Conservation (phyloP, 2,329 filamentous ascomycete species). For the Aspergillus sp. region DNA sequence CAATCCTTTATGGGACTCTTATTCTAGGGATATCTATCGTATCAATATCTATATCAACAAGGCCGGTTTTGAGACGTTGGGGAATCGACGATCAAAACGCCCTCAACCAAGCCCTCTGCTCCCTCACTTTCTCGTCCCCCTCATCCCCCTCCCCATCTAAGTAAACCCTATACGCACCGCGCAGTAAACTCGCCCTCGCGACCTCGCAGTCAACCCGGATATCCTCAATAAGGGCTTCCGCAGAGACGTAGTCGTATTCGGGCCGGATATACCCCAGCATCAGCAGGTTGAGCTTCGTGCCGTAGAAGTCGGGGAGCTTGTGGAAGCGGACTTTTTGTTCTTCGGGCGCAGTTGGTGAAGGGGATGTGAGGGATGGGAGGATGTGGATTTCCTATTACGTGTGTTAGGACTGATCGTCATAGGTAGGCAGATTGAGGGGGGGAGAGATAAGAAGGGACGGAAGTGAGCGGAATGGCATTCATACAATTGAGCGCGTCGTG, state of each 20-base stretch:
- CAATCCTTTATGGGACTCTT: not conserved
- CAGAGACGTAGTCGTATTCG: constrained; percentile 81
- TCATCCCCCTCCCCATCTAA: constrained; percentile 32
- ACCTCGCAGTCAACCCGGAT: constrained; percentile 88
- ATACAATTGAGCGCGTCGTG: constrained; percentile 70
- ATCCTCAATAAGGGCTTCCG: constrained; percentile 82
- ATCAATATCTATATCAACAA: not conserved
- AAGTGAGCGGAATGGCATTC: constrained; percentile 25
- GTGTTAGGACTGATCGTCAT: not conserved
- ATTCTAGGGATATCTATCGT: not conserved
- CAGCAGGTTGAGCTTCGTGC: constrained; percentile 71
- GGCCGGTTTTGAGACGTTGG: not conserved
- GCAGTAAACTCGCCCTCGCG: constrained; percentile 67
- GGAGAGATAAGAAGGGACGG: not conserved
- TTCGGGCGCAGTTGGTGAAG: constrained; percentile 33
- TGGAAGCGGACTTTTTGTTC: constrained; percentile 30
- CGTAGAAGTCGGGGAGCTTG: constrained; percentile 75
- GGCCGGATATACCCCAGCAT: constrained; percentile 86
- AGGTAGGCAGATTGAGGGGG: not conserved
- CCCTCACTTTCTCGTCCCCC: constrained; percentile 30
- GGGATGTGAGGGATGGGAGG: constrained; percentile 66
- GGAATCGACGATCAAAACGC: constrained; percentile 22
- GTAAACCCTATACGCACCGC: constrained; percentile 59
- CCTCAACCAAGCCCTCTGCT: constrained; percentile 35
- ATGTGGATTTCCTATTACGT: constrained; percentile 72